A percentile compares a stretch with the other conserved stretches of the same genome.
These are phyloP conservation scores for Ganoderma sinense DNA, from an alignment of 1,284 basidiomycete genomes.

Conservation along the genomic window DNA sequence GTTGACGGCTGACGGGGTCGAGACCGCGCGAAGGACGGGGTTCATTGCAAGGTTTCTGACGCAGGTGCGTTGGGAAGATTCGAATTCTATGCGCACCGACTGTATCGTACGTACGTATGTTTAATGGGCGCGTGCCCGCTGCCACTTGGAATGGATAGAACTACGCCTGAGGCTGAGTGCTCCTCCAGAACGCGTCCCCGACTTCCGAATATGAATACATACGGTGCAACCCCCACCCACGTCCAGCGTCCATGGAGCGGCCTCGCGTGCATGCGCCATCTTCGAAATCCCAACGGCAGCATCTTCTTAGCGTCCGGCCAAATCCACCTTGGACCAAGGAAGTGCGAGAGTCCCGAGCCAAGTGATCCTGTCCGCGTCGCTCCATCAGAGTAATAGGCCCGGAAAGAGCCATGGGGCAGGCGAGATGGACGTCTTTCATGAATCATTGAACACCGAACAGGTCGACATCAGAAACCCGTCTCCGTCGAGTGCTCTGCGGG, in stretches of 20 bases:
- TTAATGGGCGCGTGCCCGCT: background rate
- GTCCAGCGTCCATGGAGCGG: background rate
- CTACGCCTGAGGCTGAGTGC: background rate
- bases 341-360: background rate
- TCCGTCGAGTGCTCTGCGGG: background rate
- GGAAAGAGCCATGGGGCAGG: constrained; percentile 24
- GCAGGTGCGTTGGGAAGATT: background rate
- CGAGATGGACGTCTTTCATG: constrained; percentile 4
- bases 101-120: background rate
- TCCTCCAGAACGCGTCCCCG: background rate
- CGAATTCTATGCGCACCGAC: background rate
- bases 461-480: background rate
- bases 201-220: background rate
- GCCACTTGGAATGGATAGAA: background rate
- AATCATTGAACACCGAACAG: background rate
- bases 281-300: background rate
- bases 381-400: constrained; percentile 19
- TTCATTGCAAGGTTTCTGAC: constrained; percentile 3
- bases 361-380: background rate
- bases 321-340: too few relatives aligned
- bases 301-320: too few relatives aligned
- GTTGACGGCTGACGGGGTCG: background rate
- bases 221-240: background rate
- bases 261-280: background rate
- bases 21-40: background rate